Conservation (phyloP, 768 basidiomycete species). For the Pulveroboletus frians region DNA sequence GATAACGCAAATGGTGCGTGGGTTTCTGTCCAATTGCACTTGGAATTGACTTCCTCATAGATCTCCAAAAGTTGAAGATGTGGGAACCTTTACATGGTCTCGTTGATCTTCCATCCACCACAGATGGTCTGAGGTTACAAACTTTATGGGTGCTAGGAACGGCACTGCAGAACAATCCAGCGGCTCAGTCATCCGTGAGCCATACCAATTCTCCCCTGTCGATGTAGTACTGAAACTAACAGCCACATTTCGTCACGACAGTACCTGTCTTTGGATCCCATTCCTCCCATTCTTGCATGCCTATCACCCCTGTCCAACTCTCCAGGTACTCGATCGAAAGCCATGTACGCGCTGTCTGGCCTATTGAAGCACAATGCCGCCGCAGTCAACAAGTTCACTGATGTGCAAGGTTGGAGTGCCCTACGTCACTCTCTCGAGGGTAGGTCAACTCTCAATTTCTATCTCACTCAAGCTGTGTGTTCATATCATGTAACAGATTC, state of each 20-base stretch:
- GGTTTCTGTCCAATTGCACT: background rate
- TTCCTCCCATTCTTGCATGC: slow-evolving; percentile 58
- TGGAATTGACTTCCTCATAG: slow-evolving; percentile 33
- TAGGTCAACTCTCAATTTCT: slow-evolving; percentile 20
- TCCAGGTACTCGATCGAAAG: slow-evolving; percentile 63
- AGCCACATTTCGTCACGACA: slow-evolving; percentile 19
- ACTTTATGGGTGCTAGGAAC: slow-evolving; percentile 87
- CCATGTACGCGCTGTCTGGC: slow-evolving; percentile 76
- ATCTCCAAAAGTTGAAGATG: slow-evolving; percentile 68
- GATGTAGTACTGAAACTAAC: slow-evolving; percentile 2
- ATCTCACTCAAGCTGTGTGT: background rate
- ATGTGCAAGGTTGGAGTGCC: slow-evolving; percentile 56
- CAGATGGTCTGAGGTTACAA: slow-evolving; percentile 59
- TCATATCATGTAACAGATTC: slow-evolving; percentile 49
- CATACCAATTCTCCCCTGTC: background rate
- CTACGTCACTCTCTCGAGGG: slow-evolving; percentile 60
- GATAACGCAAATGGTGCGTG: slow-evolving; percentile 78
- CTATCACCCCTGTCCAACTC: slow-evolving; percentile 52
- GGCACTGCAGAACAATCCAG: slow-evolving; percentile 84
- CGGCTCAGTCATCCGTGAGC: slow-evolving; percentile 71
- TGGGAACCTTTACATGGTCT: slow-evolving; percentile 74
- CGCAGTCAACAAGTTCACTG: slow-evolving; percentile 52
- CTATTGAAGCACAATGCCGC: slow-evolving; percentile 70
- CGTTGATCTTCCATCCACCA: slow-evolving; percentile 47
- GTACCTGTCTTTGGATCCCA: slow-evolving; percentile 63